Percentiles rank a stretch among this genome's conserved stretches.
Evolutionary conservation across 2,329 filamentous ascomycete species (phyloP).

Genomic region (Talaromyces sp.): DNA sequence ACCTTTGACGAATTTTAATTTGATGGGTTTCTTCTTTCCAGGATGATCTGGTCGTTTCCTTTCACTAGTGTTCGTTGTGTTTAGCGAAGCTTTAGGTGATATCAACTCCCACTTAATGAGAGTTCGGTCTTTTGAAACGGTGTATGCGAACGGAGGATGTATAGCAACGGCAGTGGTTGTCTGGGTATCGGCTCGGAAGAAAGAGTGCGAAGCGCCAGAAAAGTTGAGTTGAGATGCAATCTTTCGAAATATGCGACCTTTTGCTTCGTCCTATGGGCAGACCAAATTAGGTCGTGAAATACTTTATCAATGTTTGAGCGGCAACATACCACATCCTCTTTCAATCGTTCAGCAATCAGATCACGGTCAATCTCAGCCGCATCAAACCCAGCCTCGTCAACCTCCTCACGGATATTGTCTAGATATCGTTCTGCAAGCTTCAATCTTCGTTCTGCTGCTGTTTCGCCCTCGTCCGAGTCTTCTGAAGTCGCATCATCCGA

Average conservation of each 20-base stretch:
- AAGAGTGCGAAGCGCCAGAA: constrained; percentile 59
- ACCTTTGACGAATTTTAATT: constrained; percentile 46
- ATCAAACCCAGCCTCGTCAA: constrained; percentile 82
- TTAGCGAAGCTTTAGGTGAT: constrained; percentile 29
- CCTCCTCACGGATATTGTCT: constrained; percentile 78
- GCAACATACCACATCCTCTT: constrained; percentile 69
- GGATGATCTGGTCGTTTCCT: constrained; percentile 59
- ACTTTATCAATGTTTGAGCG: neutral
- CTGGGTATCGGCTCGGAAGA: constrained; percentile 73
- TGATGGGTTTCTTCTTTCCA: constrained; percentile 42
- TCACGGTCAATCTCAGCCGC: constrained; percentile 90
- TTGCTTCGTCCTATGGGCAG: constrained; percentile 63
- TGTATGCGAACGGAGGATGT: constrained; percentile 77
- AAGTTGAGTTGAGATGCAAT: constrained; percentile 71
- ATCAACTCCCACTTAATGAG: constrained; percentile 87
- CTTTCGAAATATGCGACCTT: constrained; percentile 80
- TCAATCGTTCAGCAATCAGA: constrained; percentile 79
- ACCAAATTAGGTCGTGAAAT: neutral
- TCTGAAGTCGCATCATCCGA: constrained; percentile 55
- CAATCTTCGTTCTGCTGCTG: constrained; percentile 78
- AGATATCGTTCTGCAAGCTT: constrained; percentile 88
- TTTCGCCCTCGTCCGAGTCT: constrained; percentile 67
- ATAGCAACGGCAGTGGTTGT: constrained; percentile 74
- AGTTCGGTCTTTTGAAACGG: constrained; percentile 75
- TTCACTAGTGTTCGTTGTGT: constrained; percentile 48